phyloP scores from a whole-genome alignment of 2,329 filamentous ascomycete species.

The Falciphora oryzae region DNA sequence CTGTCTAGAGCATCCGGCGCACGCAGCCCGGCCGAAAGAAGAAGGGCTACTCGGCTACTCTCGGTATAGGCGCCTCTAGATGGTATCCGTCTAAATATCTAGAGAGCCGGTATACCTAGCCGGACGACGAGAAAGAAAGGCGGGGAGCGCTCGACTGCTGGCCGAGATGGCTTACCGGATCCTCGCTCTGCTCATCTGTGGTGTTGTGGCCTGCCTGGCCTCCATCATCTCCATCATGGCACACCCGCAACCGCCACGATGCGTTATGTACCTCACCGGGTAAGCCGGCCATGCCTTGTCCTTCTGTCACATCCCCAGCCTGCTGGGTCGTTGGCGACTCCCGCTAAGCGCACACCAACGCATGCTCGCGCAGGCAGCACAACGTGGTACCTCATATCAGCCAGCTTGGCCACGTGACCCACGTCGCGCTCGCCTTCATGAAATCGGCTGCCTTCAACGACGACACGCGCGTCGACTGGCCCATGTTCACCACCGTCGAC shows the following conservation, averaged over 20 bases:
- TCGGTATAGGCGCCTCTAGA: background rate
- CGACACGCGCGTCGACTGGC: conserved; percentile 33
- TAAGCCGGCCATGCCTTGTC: conserved; percentile 18
- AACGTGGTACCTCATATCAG: conserved; percentile 31
- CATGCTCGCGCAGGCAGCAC: conserved; percentile 36
- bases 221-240: conserved; percentile 15
- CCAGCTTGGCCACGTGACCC: conserved; percentile 41
- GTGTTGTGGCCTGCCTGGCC: conserved; percentile 13
- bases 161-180: background rate
- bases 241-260: conserved; percentile 18
- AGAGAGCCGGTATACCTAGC: background rate
- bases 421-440: conserved; percentile 55
- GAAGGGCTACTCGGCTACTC: background rate
- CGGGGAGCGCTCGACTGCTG: background rate
- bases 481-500: conserved; percentile 47
- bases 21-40: background rate
- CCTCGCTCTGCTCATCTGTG: conserved; percentile 10
- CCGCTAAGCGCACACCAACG: background rate
- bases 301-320: background rate
- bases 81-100: background rate
- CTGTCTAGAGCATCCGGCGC: background rate
- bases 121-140: background rate
- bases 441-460: conserved; percentile 45
- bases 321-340: background rate
- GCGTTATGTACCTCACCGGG: conserved; percentile 47